Percentiles rank a stretch among this genome's conserved stretches.
Conservation (phyloP, 305 asterid genomes). For the Fraxinus sp. region DNA sequence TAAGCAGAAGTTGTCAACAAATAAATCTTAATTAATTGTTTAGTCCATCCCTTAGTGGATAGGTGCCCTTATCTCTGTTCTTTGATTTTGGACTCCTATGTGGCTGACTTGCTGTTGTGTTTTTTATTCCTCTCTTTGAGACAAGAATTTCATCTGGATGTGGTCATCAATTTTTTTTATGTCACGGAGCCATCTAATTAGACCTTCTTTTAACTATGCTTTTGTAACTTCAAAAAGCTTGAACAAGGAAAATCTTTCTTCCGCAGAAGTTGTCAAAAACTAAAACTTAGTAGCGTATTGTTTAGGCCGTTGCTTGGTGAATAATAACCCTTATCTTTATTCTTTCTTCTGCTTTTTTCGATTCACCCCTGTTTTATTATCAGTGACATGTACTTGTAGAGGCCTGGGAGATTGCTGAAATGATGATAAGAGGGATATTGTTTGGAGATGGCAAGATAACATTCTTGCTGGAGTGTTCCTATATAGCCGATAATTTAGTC, state of each 20-base stretch:
- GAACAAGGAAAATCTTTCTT: background rate
- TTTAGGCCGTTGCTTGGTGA: background rate
- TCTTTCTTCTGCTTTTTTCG: background rate
- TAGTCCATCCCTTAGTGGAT: background rate
- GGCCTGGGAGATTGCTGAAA: background rate
- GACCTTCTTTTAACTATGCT: background rate
- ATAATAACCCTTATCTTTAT: background rate
- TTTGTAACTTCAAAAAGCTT: background rate
- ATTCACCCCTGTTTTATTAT: background rate
- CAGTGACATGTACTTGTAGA: background rate
- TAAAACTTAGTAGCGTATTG: background rate
- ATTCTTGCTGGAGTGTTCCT: background rate
- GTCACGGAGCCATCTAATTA: background rate
- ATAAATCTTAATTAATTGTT: background rate
- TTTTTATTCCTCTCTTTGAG: background rate
- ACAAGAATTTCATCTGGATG: background rate
- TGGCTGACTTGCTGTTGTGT: background rate
- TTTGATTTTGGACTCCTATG: background rate
- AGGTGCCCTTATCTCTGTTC: background rate
- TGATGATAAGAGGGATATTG: background rate
- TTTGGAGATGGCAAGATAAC: conserved; percentile 1
- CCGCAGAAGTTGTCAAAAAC: background rate
- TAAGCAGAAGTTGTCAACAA: background rate
- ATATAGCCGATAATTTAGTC: background rate
- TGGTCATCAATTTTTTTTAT: background rate